Conservation (phyloP, 164 flowering plant genomes). For the Macadamia tetraphylla region DNA sequence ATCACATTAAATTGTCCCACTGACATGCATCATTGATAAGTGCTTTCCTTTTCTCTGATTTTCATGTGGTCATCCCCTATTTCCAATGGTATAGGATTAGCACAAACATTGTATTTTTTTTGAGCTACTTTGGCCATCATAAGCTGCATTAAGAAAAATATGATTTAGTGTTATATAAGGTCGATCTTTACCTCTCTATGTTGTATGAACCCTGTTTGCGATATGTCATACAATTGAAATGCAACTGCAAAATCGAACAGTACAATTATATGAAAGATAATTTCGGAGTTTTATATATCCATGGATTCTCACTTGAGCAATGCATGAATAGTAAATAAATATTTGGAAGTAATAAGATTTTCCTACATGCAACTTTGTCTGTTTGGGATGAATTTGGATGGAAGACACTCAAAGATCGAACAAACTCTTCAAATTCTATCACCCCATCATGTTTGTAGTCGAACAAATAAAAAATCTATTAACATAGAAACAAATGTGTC, state of each 20-base stretch:
- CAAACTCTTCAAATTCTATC: slow-evolving; percentile 34
- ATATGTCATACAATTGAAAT: slow-evolving; percentile 25
- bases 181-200: slow-evolving; percentile 31
- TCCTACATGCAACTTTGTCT: slow-evolving; percentile 12
- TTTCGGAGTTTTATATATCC: neutral
- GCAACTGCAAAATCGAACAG: slow-evolving; percentile 24
- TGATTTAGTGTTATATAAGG: neutral
- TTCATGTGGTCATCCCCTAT: neutral
- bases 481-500: neutral
- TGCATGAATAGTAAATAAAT: neutral
- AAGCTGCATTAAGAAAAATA: neutral
- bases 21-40: neutral
- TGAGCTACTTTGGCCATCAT: neutral
- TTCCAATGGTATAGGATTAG: no score
- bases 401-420: slow-evolving; percentile 31
- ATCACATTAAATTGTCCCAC: neutral
- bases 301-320: neutral
- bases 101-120: neutral
- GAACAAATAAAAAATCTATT: slow-evolving; percentile 29
- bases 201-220: slow-evolving; percentile 38
- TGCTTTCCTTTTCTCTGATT: neutral
- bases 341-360: neutral
- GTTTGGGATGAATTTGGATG: slow-evolving; percentile 29
- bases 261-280: neutral
- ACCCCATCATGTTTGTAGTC: slow-evolving; percentile 28